Conservation (phyloP, 306 rosid species). For the Myrica gale region DNA sequence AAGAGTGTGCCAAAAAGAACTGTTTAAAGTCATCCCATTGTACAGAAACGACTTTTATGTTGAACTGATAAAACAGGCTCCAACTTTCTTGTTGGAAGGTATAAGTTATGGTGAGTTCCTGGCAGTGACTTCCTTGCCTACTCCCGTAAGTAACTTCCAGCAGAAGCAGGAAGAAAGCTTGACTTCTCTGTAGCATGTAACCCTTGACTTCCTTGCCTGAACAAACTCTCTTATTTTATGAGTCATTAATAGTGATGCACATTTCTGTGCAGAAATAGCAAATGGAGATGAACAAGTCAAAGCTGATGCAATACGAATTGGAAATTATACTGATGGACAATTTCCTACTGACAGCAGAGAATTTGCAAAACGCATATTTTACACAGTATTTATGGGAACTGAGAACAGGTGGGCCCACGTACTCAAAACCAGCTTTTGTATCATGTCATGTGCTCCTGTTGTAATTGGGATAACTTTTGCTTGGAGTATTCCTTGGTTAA, state of each 20-base stretch:
- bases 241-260: slow-evolving; percentile 21
- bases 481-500: neutral
- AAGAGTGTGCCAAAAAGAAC: neutral
- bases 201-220: too few species aligned
- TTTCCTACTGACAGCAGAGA: slow-evolving; percentile 89
- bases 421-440: slow-evolving; percentile 13
- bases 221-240: neutral
- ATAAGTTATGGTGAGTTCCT: neutral
- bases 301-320: slow-evolving; percentile 85
- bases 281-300: slow-evolving; percentile 88
- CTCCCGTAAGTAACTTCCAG: neutral
- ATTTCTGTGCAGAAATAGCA: slow-evolving; percentile 65
- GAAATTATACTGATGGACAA: slow-evolving; percentile 79
- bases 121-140: neutral
- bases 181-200: neutral
- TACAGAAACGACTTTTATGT: neutral
- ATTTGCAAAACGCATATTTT: slow-evolving; percentile 81
- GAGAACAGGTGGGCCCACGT: slow-evolving; percentile 67
- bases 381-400: slow-evolving; percentile 92
- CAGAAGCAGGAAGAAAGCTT: slow-evolving; percentile 11
- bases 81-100: slow-evolving; percentile 5
- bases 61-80: neutral
- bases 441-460: neutral
- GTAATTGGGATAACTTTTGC: neutral
- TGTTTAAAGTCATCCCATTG: neutral